Percentiles rank a stretch among this genome's conserved stretches.
Conservation (phyloP, 805 yeast species). For the Nakazawaea ishiwadae region DNA sequence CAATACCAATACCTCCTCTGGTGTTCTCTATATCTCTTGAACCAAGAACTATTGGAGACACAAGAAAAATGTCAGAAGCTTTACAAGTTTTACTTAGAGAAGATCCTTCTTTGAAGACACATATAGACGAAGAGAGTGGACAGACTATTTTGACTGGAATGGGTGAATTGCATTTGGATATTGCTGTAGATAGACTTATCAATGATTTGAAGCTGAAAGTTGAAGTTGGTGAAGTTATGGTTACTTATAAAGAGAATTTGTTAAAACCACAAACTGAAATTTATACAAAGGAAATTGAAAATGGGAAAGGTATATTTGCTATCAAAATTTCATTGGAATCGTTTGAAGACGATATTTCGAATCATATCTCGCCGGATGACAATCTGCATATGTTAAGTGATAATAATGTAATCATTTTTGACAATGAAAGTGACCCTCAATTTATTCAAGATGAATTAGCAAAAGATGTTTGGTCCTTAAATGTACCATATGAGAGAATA, state of each 20-base stretch:
- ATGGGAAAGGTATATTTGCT: slow-evolving; percentile 18
- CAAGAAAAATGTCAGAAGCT: slow-evolving; percentile 65
- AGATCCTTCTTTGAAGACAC: slow-evolving; percentile 80
- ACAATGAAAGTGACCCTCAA: slow-evolving; percentile 20
- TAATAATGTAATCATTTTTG: slow-evolving; percentile 42
- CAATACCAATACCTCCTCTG: slow-evolving; percentile 87
- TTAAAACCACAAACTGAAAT: slow-evolving; percentile 21
- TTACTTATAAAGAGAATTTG: slow-evolving; percentile 79
- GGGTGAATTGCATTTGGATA: slow-evolving; percentile 96
- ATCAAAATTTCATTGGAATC: slow-evolving; percentile 24
- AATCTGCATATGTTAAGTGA: slow-evolving; percentile 35
- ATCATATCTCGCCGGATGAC: slow-evolving; percentile 29
- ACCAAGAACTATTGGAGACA: slow-evolving; percentile 81
- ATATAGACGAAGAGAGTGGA: slow-evolving; percentile 78
- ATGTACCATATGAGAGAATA: slow-evolving; percentile 39
- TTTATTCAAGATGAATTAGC: slow-evolving; percentile 18
- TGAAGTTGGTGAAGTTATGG: slow-evolving; percentile 77
- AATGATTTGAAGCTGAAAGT: slow-evolving; percentile 80
- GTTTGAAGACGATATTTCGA: slow-evolving; percentile 28
- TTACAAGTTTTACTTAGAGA: slow-evolving; percentile 66
- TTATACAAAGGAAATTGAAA: slow-evolving; percentile 9
- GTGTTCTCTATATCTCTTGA: slow-evolving; percentile 83
- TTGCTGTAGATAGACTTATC: slow-evolving; percentile 74
- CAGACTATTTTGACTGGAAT: slow-evolving; percentile 89
- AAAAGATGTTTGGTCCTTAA: slow-evolving; percentile 41